phyloP scores from a whole-genome alignment of 495 filamentous ascomycete species.

The Viridothelium virens region DNA sequence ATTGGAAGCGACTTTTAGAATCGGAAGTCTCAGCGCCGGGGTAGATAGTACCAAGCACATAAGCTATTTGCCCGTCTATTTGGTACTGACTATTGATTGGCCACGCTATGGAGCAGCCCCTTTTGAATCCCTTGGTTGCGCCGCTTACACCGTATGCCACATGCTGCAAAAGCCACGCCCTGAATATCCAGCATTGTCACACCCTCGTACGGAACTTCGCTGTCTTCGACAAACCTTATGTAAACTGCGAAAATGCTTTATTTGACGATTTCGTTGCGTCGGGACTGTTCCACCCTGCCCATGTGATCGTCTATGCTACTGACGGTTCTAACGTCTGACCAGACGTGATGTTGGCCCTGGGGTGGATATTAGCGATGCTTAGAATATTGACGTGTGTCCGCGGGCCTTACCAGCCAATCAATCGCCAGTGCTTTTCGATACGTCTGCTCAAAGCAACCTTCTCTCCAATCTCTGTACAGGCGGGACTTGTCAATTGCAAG shows the following conservation, averaged over 20 bases:
- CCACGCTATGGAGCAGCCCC: not conserved
- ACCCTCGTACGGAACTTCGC: not conserved
- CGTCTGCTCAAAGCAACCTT: constrained; percentile 93
- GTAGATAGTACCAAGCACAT: not conserved
- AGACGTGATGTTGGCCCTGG: constrained; percentile 9
- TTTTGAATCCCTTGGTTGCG: constrained; percentile 5
- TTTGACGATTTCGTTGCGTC: not conserved
- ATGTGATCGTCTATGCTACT: not conserved
- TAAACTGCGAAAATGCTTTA: not conserved
- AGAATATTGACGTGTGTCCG: not conserved
- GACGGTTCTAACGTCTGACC: constrained; percentile 2
- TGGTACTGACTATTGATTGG: not conserved
- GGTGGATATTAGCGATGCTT: not conserved
- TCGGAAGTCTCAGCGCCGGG: not conserved
- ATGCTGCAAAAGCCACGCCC: not conserved
- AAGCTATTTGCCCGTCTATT: constrained; percentile 1
- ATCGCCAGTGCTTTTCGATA: constrained; percentile 99
- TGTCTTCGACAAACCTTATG: not conserved
- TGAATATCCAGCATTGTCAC: not conserved
- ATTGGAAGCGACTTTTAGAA: not conserved
- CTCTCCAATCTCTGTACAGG: constrained; percentile 89
- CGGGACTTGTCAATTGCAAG: constrained; percentile 75
- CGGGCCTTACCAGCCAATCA: constrained; percentile 69
- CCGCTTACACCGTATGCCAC: not conserved
- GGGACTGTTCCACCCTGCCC: not conserved